Conservation (phyloP, 2,329 filamentous ascomycete genomes). For the Lachnellula cervina region DNA sequence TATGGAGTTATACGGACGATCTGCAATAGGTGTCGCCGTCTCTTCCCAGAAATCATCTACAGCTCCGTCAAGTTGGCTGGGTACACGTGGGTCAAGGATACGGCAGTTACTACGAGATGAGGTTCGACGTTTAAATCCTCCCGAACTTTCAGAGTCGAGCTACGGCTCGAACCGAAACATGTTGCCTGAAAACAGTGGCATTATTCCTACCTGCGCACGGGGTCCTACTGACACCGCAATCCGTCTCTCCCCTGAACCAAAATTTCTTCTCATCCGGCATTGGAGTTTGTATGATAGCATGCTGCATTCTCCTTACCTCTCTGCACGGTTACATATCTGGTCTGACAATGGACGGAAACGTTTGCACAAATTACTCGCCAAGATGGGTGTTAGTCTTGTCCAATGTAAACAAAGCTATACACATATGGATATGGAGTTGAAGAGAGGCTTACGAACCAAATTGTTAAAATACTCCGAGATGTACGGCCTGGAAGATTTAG, state of each 20-base stretch:
- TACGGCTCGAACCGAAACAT: constrained; percentile 56
- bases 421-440: constrained; percentile 98
- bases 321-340: constrained; percentile 90
- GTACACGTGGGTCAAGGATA: constrained; percentile 75
- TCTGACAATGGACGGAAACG: constrained; percentile 83
- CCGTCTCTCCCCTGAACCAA: constrained; percentile 85
- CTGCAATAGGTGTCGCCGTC: constrained; percentile 71
- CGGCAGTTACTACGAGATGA: constrained; percentile 86
- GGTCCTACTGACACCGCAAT: constrained; percentile 91
- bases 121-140: constrained; percentile 86
- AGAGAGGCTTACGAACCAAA: constrained; percentile 77
- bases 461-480: constrained; percentile 86
- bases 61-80: constrained; percentile 68
- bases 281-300: constrained; percentile 99
- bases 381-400: constrained; percentile 92
- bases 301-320: constrained; percentile 93
- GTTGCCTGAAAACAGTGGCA: constrained; percentile 64
- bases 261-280: constrained; percentile 86
- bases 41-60: constrained; percentile 51
- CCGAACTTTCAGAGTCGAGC: constrained; percentile 51
- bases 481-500: constrained; percentile 90
- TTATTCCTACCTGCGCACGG: constrained; percentile 82
- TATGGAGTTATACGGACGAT: constrained; percentile 84
- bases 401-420: constrained; percentile 96
- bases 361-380: constrained; percentile 88